Base-by-base conservation (phyloP, 2,329 filamentous ascomycete genomes). In the Fusarium robinianum region DNA sequence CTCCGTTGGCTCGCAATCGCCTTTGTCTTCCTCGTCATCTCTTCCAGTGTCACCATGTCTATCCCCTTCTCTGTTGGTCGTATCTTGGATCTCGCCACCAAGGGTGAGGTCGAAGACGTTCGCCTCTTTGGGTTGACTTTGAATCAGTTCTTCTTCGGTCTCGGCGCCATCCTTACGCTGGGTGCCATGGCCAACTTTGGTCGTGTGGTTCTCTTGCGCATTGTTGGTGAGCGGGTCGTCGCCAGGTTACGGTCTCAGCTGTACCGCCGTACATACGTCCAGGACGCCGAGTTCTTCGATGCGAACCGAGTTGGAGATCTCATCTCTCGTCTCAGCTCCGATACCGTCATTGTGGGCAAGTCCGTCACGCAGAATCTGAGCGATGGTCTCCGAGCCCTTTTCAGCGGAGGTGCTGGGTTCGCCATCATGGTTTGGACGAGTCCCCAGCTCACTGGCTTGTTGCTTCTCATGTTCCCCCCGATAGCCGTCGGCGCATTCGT, bases 231-330 rank as follows among this genome's bases (percentile, higher is more conserved):
- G 70, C 81, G 94, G 27, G 94, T 99, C 46, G 94, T 99, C 40
- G 86, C 92, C 8, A 83, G 92, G 57, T 77, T 99, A 41, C 83
- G 94, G 49, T 92, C 91, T 11, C 87, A 90, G 64, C 81, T 99
- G 4, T 99, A 95, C 72, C 83, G 90, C 55, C 83, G 87, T 53
- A 99, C 94, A 0, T 95, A 95, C 60, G 80, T 94, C n/a, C 94
- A 99, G 67, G 94, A 99, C 67, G 94, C 94, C 46, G 94, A 97
- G 63, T 99, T 99, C 73, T 99, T 99, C 64, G 94, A 99, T 66
- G 94, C 94, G 25, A 99, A 99, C 71, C 82, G 94, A 17, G 91
- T 96, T 17, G 94, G 94, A 66, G 94, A 99, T 66, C 74, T 99
- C 58, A 96, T 99, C 63, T 97, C 92, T 24, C 86, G 95, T 24